phyloP scores from a whole-genome alignment of 2,329 filamentous ascomycete genomes.

The Trichoderma pleuroti region DNA sequence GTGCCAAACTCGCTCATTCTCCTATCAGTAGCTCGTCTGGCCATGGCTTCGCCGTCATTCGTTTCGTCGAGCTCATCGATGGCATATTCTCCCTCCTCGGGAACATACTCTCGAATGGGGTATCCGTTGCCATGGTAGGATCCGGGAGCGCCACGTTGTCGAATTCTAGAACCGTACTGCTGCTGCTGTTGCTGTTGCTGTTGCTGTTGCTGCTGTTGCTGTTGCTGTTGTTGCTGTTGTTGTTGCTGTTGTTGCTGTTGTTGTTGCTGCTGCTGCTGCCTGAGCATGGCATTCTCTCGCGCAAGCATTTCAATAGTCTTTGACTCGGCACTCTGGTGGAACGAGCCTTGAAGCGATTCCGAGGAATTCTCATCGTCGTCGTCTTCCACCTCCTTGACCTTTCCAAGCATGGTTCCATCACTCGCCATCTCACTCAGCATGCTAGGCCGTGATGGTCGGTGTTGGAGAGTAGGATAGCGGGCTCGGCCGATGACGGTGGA shows the following conservation, averaged over 20 bases:
- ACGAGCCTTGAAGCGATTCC: slow-evolving; percentile 46
- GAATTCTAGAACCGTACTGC: slow-evolving; percentile 52
- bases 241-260: slow-evolving; percentile 48
- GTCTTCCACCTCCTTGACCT: slow-evolving; percentile 68
- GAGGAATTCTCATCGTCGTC: slow-evolving; percentile 60
- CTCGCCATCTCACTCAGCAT: slow-evolving; percentile 71
- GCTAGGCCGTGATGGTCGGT: slow-evolving; percentile 75
- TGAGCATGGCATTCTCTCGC: slow-evolving; percentile 60
- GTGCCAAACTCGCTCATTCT: slow-evolving; percentile 57
- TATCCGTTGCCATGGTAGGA: slow-evolving; percentile 57
- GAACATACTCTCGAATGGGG: slow-evolving; percentile 55
- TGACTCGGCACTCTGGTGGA: slow-evolving; percentile 54
- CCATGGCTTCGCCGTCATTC: slow-evolving; percentile 50
- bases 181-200: slow-evolving; percentile 46
- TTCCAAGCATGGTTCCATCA: slow-evolving; percentile 59
- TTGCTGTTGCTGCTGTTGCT: slow-evolving; percentile 43
- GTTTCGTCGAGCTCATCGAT: slow-evolving; percentile 67
- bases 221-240: slow-evolving; percentile 42
- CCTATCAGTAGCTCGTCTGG: slow-evolving; percentile 45
- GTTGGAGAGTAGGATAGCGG: slow-evolving; percentile 67
- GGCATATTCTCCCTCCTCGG: slow-evolving; percentile 67
- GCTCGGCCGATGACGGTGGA: slow-evolving; percentile 51
- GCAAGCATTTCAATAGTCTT: slow-evolving; percentile 62
- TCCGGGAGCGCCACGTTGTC: slow-evolving; percentile 57
- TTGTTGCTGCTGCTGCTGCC: slow-evolving; percentile 47